Percentiles rank a stretch among this genome's conserved stretches.
Evolutionary conservation across 2,329 filamentous ascomycete species (phyloP).

Genomic region (Talaromyces islandicus): DNA sequence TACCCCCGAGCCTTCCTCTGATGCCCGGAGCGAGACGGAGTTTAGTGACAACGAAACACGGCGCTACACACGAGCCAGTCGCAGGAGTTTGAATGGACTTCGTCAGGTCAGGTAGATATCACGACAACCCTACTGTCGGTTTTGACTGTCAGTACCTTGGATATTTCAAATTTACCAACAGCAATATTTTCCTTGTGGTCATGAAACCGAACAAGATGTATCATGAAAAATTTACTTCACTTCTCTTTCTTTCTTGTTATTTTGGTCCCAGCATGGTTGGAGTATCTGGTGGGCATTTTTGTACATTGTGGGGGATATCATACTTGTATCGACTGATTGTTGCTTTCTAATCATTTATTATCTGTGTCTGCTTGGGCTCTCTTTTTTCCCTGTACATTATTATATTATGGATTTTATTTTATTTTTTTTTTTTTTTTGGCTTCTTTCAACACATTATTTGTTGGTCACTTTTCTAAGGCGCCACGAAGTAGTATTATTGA

Average conservation of each 20-base stretch:
- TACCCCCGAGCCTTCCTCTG: conserved; percentile 32
- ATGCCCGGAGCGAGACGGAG: conserved; percentile 33
- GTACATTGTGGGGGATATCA: neutral
- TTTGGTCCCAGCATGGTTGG: neutral
- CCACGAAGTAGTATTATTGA: neutral
- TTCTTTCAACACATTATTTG: neutral
- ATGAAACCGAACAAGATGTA: neutral
- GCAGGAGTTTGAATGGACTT: conserved; percentile 26
- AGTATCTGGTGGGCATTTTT: neutral
- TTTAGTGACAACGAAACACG: conserved; percentile 30
- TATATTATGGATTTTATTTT: neutral
- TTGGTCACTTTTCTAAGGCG: neutral
- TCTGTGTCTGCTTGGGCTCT: neutral
- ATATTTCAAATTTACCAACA: neutral
- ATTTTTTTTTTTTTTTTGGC: too few relatives aligned
- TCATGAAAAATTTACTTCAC: neutral
- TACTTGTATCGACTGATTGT: neutral
- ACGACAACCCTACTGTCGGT: neutral
- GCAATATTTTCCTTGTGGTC: neutral
- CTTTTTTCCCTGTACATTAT: neutral
- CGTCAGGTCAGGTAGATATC: conserved; percentile 29
- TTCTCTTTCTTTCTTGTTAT: neutral
- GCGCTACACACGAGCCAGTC: conserved; percentile 29
- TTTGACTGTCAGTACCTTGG: neutral
- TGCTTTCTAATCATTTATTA: neutral